Percentiles rank a stretch among this genome's conserved stretches.
phyloP scores from a whole-genome alignment of 1,139 yeast genomes.

The Komagataea norvegica region DNA sequence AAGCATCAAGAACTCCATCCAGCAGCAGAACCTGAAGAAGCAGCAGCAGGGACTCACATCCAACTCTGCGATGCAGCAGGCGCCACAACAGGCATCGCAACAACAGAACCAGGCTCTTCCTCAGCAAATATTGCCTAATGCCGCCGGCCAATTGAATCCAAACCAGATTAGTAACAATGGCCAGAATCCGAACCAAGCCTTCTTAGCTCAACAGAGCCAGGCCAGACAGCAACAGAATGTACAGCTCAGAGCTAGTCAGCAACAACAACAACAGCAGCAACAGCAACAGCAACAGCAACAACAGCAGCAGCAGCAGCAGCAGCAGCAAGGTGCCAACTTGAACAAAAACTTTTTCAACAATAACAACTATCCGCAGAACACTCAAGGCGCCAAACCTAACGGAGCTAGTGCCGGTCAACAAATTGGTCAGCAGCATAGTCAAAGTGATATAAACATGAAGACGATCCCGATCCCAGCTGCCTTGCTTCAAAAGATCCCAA shows the following conservation, averaged over 20 bases:
- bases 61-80: constrained; percentile 2
- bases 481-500: constrained; percentile 65
- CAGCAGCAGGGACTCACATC: constrained; percentile 16
- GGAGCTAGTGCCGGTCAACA: constrained; percentile 15
- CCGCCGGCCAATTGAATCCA: constrained; percentile 13
- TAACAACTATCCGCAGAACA: constrained; percentile 15
- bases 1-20: constrained; percentile 21
- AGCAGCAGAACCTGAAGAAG: constrained; percentile 19
- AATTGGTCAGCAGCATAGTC: constrained; percentile 7
- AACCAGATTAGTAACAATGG: constrained; percentile 9
- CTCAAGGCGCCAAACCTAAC: not conserved
- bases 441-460: constrained; percentile 36
- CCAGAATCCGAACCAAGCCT: constrained; percentile 32
- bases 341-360: constrained; percentile 6
- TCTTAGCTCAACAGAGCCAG: constrained; percentile 48
- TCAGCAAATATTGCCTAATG: constrained; percentile 13
- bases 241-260: constrained; percentile 24
- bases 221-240: constrained; percentile 47
- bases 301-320: constrained; percentile 17
- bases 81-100: constrained; percentile 14
- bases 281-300: constrained; percentile 26
- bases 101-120: constrained; percentile 21
- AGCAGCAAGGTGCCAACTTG: constrained; percentile 7
- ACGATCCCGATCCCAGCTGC: constrained; percentile 74
- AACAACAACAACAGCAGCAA: constrained; percentile 10